phyloP scores from a whole-genome alignment of 75 land plant species.

The Cunninghamia lanceolata region DNA sequence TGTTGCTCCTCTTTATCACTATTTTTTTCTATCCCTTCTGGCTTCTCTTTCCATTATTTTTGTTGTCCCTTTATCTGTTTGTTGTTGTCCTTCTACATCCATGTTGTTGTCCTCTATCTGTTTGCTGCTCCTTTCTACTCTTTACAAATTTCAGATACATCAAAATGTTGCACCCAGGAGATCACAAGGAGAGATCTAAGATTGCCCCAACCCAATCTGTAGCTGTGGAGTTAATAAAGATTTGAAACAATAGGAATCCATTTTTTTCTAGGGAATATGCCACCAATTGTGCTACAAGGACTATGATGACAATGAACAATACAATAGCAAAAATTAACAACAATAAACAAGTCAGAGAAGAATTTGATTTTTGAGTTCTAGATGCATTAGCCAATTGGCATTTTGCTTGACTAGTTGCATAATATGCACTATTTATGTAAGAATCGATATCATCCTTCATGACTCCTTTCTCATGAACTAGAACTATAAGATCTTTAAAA shows the following conservation, averaged over 20 bases:
- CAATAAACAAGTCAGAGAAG: slow-evolving; percentile 46
- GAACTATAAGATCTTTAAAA: slow-evolving; percentile 62
- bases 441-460: slow-evolving; percentile 57
- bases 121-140: too few species aligned
- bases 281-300: slow-evolving; percentile 17
- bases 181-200: not conserved
- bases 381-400: slow-evolving; percentile 44
- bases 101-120: too few species aligned
- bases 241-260: not conserved
- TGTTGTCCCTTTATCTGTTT: too few species aligned
- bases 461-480: slow-evolving; percentile 61
- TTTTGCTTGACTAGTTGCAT: slow-evolving; percentile 41
- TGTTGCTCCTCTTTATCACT: too few species aligned
- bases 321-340: slow-evolving; percentile 48
- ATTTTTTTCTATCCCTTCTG: too few species aligned
- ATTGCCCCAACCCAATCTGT: not conserved
- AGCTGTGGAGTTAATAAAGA: not conserved
- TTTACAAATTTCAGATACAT: too few species aligned
- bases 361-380: slow-evolving; percentile 38
- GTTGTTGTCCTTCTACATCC: too few species aligned
- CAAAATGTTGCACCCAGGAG: too few species aligned
- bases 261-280: too few species aligned
- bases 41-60: too few species aligned
- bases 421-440: slow-evolving; percentile 31
- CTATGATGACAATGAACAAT: slow-evolving; percentile 45